Evolutionary conservation across 345 rosid genomes (phyloP).

Genomic region (Eutrema yunnanense): DNA sequence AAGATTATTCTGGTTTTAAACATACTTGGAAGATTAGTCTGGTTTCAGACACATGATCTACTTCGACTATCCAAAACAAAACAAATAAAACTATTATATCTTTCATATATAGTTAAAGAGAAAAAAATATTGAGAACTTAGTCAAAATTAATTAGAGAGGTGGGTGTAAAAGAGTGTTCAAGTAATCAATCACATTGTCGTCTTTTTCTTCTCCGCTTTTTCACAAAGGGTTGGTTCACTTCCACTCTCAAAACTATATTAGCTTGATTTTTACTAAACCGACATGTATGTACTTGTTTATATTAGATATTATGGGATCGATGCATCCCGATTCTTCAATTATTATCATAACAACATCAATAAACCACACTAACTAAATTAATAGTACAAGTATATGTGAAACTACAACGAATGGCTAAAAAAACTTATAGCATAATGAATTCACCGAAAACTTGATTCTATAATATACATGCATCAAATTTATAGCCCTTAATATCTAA

Average conservation of each 20-base stretch:
- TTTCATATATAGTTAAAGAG: neutral
- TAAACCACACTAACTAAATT: neutral
- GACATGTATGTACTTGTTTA: neutral
- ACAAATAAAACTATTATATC: no score
- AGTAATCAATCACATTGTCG: conserved; percentile 16
- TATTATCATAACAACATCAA: neutral
- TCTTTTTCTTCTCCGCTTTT: conserved; percentile 7
- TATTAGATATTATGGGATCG: neutral
- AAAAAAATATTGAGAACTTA: neutral
- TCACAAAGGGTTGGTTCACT: conserved; percentile 23
- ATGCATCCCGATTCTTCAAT: neutral
- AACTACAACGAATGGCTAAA: no score
- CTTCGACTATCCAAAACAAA: neutral
- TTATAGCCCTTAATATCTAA: no score
- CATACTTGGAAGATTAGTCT: neutral
- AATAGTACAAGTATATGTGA: no score
- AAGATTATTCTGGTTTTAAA: neutral
- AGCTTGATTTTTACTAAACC: conserved; percentile 5
- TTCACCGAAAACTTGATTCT: no score
- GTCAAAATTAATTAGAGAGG: neutral
- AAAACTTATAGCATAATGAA: no score
- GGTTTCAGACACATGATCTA: neutral
- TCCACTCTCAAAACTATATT: conserved; percentile 16
- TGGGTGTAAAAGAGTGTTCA: neutral
- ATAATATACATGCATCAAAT: no score